Evolutionary conservation across 2,329 filamentous ascomycete species (phyloP), one percentile per base, ranked within the genome.

Genomic region (Colletotrichum shisoi): DNA sequence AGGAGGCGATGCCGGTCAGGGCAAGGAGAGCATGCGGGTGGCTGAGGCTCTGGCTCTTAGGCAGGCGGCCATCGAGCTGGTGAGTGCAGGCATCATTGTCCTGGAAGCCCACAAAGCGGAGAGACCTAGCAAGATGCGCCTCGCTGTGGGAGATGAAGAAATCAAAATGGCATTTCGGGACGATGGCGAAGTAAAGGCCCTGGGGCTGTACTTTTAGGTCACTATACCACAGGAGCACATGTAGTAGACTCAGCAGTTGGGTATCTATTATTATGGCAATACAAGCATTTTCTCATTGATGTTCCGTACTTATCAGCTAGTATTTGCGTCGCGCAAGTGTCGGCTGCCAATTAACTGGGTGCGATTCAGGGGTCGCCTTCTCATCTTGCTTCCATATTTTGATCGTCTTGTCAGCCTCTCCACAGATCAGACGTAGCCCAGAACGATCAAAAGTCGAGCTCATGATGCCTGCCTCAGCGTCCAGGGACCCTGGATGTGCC

Each of bases 361-460:
- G 93, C 1, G 91, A 91, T 77, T 98, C 93, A 44, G 91, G 91
- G 0, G 94, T 97, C 19, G 95, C 95, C 60, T 90, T 87, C 53
- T 96, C 92, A 76, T 99, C 95, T 72, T 90, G 91, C 78, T 94
- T 96, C 95, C 95, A 99, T 65, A 99, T 88, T 85, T 99, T 98
- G 78, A 97, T 97, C 0, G 94, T 97, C 85, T 99, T 99, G 77
- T 99, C 95, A 6, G 93, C 92, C 80, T 99, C 95, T 52, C 96
- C 96, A 21, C 91, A 94, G 70, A 99, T 96, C 72, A 99, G 82
- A 72, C 95, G 87, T 74, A 97, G 76, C 0, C 95, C 95, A 0
- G 94, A 97, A 68, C 86, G 87, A 75, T 99, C 95, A 75, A 96
- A 99, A 0, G 90, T 97, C 15, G 92, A 93, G 75, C 91, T 92